These are phyloP conservation scores for Scheffersomyces cryptocercus DNA, from an alignment of 1,139 yeast genomes.

Conservation along the genomic window DNA sequence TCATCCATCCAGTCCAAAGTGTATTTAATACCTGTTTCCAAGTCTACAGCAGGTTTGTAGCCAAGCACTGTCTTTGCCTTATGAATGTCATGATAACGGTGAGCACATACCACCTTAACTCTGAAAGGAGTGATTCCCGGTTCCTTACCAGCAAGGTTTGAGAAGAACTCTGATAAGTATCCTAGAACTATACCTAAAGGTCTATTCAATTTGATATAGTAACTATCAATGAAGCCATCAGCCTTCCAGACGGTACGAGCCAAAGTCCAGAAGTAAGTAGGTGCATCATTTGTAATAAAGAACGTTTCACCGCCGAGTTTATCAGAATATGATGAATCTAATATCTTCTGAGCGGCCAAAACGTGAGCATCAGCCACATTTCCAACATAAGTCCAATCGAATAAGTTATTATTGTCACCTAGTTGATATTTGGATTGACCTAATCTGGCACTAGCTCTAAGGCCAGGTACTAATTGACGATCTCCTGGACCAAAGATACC, in stretches of 20 bases:
- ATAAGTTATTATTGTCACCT: conserved; percentile 89
- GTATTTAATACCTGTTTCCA: conserved; percentile 78
- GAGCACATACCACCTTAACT: conserved; percentile 91
- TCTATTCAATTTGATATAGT: conserved; percentile 67
- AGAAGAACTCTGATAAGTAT: conserved; percentile 71
- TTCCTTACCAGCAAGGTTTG: conserved; percentile 73
- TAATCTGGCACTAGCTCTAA: conserved; percentile 75
- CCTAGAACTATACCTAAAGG: conserved; percentile 80
- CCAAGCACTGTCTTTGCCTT: conserved; percentile 81
- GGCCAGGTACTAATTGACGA: conserved; percentile 92
- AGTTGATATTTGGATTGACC: conserved; percentile 93
- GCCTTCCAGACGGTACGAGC: conserved; percentile 98
- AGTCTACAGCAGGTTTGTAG: conserved; percentile 75
- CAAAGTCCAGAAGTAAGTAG: conserved; percentile 95
- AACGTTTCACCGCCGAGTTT: conserved; percentile 81
- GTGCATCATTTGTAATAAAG: conserved; percentile 90
- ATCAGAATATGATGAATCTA: conserved; percentile 40
- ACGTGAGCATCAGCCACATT: conserved; percentile 98
- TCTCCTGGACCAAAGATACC: conserved; percentile 99
- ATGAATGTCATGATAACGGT: conserved; percentile 86
- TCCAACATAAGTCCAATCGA: conserved; percentile 99
- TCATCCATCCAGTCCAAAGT: conserved; percentile 93
- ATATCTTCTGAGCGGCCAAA: conserved; percentile 77
- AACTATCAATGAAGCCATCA: conserved; percentile 78
- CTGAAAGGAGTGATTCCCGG: conserved; percentile 97